Conservation (phyloP, 2,329 filamentous ascomycete species). For the Arthrinium phaeospermum region DNA sequence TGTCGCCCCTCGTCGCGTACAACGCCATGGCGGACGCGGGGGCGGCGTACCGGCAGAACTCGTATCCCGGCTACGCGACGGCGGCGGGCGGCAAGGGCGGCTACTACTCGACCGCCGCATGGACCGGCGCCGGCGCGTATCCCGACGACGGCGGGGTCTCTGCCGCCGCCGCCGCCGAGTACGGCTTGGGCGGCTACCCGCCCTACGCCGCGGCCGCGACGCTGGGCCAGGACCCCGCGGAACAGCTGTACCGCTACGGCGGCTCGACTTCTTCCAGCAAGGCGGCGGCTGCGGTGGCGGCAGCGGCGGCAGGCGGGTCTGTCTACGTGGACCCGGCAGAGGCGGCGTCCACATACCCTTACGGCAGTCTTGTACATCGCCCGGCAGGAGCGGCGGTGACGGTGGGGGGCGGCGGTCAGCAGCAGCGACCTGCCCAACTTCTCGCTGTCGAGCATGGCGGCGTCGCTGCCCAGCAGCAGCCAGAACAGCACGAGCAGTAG, state of each 20-base stretch:
- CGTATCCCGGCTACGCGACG: conserved; percentile 36
- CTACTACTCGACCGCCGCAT: conserved; percentile 38
- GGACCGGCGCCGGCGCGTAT: conserved; percentile 40
- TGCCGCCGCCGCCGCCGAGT: conserved; percentile 37
- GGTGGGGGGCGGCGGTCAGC: background rate
- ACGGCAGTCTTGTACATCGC: conserved; percentile 44
- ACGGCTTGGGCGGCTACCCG: conserved; percentile 39
- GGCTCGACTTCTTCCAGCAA: conserved; percentile 28
- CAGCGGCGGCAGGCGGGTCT: conserved; percentile 29
- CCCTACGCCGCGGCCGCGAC: conserved; percentile 38
- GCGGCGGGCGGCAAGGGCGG: conserved; percentile 32
- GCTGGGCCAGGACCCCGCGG: conserved; percentile 40
- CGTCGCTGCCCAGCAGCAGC: conserved; percentile 39
- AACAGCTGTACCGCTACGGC: conserved; percentile 41
- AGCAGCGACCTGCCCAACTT: conserved; percentile 43
- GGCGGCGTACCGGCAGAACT: conserved; percentile 38
- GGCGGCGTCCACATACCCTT: conserved; percentile 37
- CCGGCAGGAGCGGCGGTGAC: conserved; percentile 34
- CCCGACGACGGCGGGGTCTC: conserved; percentile 36
- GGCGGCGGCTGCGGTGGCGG: background rate
- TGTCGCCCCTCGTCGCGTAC: conserved; percentile 41
- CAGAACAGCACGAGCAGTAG: conserved; percentile 26
- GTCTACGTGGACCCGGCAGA: conserved; percentile 45
- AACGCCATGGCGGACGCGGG: conserved; percentile 37
- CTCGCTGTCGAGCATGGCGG: conserved; percentile 48